Percentiles rank a stretch among this genome's conserved stretches.
phyloP scores from a whole-genome alignment of 495 filamentous ascomycete genomes.

The Cetradonia linearis region DNA sequence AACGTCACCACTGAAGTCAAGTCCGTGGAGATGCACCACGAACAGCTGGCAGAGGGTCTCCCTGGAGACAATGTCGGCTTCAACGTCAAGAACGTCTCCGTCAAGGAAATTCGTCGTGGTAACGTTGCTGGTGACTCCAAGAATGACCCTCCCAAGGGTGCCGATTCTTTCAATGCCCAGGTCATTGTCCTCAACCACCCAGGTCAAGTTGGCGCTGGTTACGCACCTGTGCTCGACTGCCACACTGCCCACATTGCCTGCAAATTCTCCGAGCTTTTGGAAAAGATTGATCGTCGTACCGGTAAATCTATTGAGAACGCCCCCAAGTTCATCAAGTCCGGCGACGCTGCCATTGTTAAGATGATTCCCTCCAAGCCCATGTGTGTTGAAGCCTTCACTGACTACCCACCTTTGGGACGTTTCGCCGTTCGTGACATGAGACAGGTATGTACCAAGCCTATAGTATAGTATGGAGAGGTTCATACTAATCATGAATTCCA shows the following conservation, averaged over 20 bases:
- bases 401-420: slow-evolving; percentile 97
- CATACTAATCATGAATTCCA: slow-evolving; percentile 49
- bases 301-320: slow-evolving; percentile 85
- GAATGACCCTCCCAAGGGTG: slow-evolving; percentile 89
- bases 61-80: slow-evolving; percentile 99
- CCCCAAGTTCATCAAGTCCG: slow-evolving; percentile 99
- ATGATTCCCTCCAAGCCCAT: slow-evolving; percentile 99
- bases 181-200: slow-evolving; percentile 99
- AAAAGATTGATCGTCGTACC: slow-evolving; percentile 99
- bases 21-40: slow-evolving; percentile 99
- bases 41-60: slow-evolving; percentile 91
- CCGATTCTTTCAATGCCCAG: slow-evolving; percentile 95
- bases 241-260: slow-evolving; percentile 99
- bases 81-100: slow-evolving; percentile 99
- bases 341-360: slow-evolving; percentile 99
- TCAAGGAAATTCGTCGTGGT: slow-evolving; percentile 99
- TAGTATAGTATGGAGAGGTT: background rate
- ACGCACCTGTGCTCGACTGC: slow-evolving; percentile 97
- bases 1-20: slow-evolving; percentile 99
- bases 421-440: slow-evolving; percentile 83
- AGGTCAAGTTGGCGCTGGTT: slow-evolving; percentile 96
- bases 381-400: slow-evolving; percentile 99
- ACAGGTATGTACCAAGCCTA: slow-evolving; percentile 12
- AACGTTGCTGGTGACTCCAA: slow-evolving; percentile 99
- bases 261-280: slow-evolving; percentile 96